Percentiles rank a stretch among this genome's conserved stretches.
phyloP scores from a whole-genome alignment of 2,329 filamentous ascomycete species.

The Cryphonectria naterciae region DNA sequence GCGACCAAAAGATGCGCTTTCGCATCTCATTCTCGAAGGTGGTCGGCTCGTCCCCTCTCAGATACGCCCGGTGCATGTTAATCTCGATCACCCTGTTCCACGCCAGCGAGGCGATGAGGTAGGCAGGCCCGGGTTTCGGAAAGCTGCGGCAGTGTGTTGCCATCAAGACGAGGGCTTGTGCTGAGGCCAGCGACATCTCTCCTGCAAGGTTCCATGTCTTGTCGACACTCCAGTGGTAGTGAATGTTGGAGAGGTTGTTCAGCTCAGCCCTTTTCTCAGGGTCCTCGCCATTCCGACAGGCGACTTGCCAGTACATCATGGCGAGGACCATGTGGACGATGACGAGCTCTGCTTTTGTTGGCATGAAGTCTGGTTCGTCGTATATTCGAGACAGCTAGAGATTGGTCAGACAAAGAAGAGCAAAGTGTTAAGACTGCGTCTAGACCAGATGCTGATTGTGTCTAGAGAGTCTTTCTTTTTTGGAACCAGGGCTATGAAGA shows the following conservation, averaged over 20 bases:
- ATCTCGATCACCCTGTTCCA: slow-evolving; percentile 74
- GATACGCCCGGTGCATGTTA: slow-evolving; percentile 73
- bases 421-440: slow-evolving; percentile 19
- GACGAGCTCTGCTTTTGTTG: slow-evolving; percentile 67
- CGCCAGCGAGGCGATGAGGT: slow-evolving; percentile 67
- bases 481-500: background rate
- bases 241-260: slow-evolving; percentile 70
- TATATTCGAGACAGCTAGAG: slow-evolving; percentile 66
- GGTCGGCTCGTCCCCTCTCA: slow-evolving; percentile 49
- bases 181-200: slow-evolving; percentile 65
- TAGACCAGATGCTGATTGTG: slow-evolving; percentile 23
- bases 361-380: slow-evolving; percentile 67
- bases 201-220: slow-evolving; percentile 68
- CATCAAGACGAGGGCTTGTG: slow-evolving; percentile 76
- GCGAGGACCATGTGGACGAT: slow-evolving; percentile 80
- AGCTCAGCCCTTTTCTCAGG: slow-evolving; percentile 57
- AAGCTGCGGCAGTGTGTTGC: slow-evolving; percentile 75
- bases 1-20: slow-evolving; percentile 77
- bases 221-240: slow-evolving; percentile 76
- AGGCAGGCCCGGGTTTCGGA: slow-evolving; percentile 77
- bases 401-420: background rate
- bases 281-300: slow-evolving; percentile 67
- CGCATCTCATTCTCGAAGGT: slow-evolving; percentile 75
- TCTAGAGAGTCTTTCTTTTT: no score
- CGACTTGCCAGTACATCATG: slow-evolving; percentile 76